Percentiles rank a stretch among this genome's conserved stretches.
phyloP scores from a whole-genome alignment of 495 filamentous ascomycete species.

The Penicillium silybi region DNA sequence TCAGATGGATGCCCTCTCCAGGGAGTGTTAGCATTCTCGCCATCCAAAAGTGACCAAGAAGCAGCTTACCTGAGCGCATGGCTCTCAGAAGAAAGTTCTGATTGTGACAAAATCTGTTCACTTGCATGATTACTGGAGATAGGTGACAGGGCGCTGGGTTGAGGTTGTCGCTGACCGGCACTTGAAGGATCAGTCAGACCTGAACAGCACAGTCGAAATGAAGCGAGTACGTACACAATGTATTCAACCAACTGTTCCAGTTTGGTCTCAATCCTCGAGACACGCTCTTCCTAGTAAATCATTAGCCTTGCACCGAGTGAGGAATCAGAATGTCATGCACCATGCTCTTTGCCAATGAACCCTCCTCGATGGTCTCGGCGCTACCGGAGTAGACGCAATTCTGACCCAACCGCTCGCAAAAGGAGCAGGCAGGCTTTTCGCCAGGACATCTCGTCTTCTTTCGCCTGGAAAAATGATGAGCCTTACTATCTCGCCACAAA shows the following conservation, averaged over 20 bases:
- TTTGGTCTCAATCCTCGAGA: constrained; percentile 34
- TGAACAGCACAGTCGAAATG: not conserved
- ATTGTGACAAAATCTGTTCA: not conserved
- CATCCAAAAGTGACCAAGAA: not conserved
- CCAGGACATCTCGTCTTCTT: constrained; percentile 44
- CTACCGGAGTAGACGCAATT: constrained; percentile 31
- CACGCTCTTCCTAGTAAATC: constrained; percentile 30
- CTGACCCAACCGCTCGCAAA: constrained; percentile 38
- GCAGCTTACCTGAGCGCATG: not conserved
- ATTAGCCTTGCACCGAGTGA: not conserved
- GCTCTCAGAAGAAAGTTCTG: not conserved
- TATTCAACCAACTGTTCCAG: constrained; percentile 31
- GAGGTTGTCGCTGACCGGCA: not conserved
- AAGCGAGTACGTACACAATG: constrained; percentile 15
- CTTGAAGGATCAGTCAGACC: not conserved
- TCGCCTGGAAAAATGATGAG: constrained; percentile 19
- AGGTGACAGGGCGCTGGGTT: not conserved
- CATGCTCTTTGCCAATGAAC: constrained; percentile 15
- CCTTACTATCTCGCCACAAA: not conserved
- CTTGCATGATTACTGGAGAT: not conserved
- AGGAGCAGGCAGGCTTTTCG: constrained; percentile 40
- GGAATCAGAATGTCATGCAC: not conserved
- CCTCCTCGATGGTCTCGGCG: constrained; percentile 15
- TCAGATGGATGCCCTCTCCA: not conserved
- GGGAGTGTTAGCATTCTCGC: not conserved